phyloP scores from a whole-genome alignment of 768 basidiomycete genomes.

The Mycena galericulata region DNA sequence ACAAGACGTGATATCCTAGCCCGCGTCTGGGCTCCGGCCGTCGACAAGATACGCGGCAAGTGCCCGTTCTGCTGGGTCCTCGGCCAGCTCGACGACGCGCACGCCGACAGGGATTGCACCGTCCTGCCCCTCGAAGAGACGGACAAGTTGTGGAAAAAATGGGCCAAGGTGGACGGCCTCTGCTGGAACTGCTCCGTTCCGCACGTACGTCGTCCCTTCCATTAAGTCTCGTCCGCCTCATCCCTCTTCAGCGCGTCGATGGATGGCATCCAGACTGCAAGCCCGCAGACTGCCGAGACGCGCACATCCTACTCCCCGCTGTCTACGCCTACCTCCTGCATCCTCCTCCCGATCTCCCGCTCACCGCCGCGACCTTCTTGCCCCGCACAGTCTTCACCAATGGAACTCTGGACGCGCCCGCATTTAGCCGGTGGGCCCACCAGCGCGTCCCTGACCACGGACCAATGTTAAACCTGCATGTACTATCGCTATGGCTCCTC shows the following conservation, averaged over 20 bases:
- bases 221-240: background rate
- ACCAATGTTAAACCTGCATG: background rate
- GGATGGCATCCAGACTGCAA: background rate
- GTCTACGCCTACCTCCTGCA: background rate
- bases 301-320: background rate
- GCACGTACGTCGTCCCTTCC: background rate
- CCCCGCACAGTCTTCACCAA: background rate
- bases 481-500: background rate
- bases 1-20: background rate
- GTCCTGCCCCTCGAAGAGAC: background rate
- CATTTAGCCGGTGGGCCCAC: background rate
- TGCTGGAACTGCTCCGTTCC: background rate
- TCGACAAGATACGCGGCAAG: background rate
- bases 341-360: background rate
- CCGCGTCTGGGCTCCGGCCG: background rate
- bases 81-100: background rate
- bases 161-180: background rate
- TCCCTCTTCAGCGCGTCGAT: background rate
- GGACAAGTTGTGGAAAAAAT: background rate
- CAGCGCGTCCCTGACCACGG: background rate
- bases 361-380: background rate
- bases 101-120: no score
- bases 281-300: background rate
- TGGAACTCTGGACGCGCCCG: background rate
- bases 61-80: conserved; percentile 6